phyloP scores from a whole-genome alignment of 2,329 filamentous ascomycete species.

The Fusarium nisikadoi region DNA sequence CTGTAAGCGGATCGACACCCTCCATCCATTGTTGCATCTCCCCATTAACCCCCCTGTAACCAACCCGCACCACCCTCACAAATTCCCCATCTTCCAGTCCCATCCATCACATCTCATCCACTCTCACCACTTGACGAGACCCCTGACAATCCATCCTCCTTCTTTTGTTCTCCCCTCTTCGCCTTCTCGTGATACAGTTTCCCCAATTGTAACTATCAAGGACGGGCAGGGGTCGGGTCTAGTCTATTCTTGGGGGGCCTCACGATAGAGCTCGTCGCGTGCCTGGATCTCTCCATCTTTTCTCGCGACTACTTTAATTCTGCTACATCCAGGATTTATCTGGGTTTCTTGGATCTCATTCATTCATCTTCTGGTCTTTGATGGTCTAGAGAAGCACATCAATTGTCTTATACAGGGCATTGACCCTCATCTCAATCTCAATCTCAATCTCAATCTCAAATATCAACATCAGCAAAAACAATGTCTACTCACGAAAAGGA shows the following conservation, averaged over 20 bases:
- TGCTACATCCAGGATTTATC: background rate
- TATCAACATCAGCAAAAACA: background rate
- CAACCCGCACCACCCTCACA: slow-evolving; percentile 26
- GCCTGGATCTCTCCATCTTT: slow-evolving; percentile 26
- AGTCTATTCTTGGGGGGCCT: slow-evolving; percentile 35
- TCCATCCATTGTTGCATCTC: slow-evolving; percentile 20
- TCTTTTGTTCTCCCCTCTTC: background rate
- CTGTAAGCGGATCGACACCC: slow-evolving; percentile 22
- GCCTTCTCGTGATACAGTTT: slow-evolving; percentile 22
- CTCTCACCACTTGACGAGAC: slow-evolving; percentile 12
- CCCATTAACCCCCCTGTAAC: slow-evolving; percentile 7
- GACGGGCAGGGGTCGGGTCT: slow-evolving; percentile 16
- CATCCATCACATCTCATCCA: background rate
- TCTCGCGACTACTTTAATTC: slow-evolving; percentile 35
- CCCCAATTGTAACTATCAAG: background rate
- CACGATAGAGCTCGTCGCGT: slow-evolving; percentile 22
- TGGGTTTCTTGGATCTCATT: background rate
- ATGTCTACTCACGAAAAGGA: slow-evolving; percentile 47
- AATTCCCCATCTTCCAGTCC: slow-evolving; percentile 4
- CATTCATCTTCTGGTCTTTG: background rate
- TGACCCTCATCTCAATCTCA: background rate
- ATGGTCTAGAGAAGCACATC: background rate
- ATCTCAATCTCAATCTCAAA: background rate
- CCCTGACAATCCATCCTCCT: slow-evolving; percentile 5
- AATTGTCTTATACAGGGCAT: slow-evolving; percentile 6